These are phyloP conservation scores for Achlya hypogyna DNA, from an alignment of 352 stramenopile genomes.

Conservation along the genomic window DNA sequence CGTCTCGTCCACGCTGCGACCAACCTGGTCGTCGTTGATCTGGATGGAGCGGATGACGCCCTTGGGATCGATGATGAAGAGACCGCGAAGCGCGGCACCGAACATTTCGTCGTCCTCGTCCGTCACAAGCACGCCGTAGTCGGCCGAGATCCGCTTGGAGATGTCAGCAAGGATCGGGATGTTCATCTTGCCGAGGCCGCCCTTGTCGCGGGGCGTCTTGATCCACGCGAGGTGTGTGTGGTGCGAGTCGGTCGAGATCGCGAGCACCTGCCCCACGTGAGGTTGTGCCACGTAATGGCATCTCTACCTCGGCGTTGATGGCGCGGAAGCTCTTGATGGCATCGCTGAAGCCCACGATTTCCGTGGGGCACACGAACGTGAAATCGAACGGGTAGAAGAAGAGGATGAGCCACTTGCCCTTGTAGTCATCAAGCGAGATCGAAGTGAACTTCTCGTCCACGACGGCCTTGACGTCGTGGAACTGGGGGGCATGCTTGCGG, in stretches of 20 bases:
- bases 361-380: conserved; percentile 78
- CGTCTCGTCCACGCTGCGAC: conserved; percentile 74
- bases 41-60: conserved; percentile 76
- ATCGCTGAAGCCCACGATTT: conserved; percentile 79
- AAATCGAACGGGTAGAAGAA: conserved; percentile 87
- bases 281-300: neutral
- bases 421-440: conserved; percentile 65
- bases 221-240: conserved; percentile 79
- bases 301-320: conserved; percentile 54
- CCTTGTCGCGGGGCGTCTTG: conserved; percentile 66
- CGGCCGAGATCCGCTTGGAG: conserved; percentile 74
- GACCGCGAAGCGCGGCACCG: conserved; percentile 55
- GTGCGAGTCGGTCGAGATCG: conserved; percentile 77
- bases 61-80: conserved; percentile 81
- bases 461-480: conserved; percentile 70
- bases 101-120: conserved; percentile 57
- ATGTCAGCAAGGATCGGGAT: conserved; percentile 74
- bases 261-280: conserved; percentile 28
- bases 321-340: conserved; percentile 54
- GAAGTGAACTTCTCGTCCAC: conserved; percentile 74
- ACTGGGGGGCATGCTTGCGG: conserved; percentile 56
- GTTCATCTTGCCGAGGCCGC: conserved; percentile 74
- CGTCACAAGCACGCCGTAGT: conserved; percentile 79
- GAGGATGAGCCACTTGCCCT: conserved; percentile 70
- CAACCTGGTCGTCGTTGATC: conserved; percentile 78